Conservation (phyloP, 345 rosid species). For the Bruguiera sexangula region DNA sequence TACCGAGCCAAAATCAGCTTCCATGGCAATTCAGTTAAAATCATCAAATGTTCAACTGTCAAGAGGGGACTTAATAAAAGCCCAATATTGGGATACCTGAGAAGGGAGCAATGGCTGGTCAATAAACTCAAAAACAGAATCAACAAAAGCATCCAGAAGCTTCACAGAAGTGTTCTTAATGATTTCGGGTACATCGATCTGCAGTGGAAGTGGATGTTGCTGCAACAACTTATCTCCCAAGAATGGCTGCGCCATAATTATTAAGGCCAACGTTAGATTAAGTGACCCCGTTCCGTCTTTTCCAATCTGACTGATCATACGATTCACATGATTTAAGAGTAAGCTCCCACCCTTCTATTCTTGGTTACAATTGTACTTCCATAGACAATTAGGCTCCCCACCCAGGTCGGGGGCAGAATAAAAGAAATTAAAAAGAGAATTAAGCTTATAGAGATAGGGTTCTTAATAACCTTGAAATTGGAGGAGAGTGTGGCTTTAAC, state of each 20-base stretch:
- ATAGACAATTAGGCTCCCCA: background rate
- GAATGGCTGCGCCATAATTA: conserved; percentile 25
- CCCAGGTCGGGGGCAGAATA: too few species aligned
- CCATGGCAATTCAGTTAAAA: background rate
- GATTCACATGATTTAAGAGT: too few species aligned
- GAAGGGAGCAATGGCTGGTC: conserved; percentile 44
- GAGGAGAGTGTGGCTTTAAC: conserved; percentile 25
- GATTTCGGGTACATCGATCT: conserved; percentile 12
- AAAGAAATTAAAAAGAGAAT: too few species aligned
- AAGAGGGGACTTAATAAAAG: background rate
- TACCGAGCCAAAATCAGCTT: background rate
- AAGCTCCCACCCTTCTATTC: background rate
- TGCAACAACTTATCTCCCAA: conserved; percentile 13
- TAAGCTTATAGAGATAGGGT: background rate
- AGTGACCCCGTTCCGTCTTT: too few species aligned
- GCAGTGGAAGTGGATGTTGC: conserved; percentile 14
- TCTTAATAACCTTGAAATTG: conserved; percentile 27
- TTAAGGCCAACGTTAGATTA: background rate
- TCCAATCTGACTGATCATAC: too few species aligned
- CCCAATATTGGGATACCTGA: conserved; percentile 22
- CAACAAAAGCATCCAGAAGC: conserved; percentile 40
- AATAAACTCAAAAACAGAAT: conserved; percentile 33
- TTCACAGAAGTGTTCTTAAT: conserved; percentile 20
- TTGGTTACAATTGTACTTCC: background rate
- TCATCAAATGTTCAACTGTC: background rate